A percentile compares a stretch with the other conserved stretches of the same genome.
Evolutionary conservation across 208 protist species (phyloP).

Genomic region (Trypanosoma congolense): DNA sequence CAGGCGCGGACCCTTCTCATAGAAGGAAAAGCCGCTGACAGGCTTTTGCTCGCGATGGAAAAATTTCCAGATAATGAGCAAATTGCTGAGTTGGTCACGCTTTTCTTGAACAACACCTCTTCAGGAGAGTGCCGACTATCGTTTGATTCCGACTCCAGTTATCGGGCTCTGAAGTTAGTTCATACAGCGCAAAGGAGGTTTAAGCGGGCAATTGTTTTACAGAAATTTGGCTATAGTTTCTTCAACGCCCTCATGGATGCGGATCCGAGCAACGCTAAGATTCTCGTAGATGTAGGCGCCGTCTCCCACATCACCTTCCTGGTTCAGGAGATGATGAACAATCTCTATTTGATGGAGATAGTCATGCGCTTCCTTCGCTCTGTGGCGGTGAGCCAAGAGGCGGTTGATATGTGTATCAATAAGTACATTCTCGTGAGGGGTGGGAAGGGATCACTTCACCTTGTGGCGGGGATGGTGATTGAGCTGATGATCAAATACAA

Average conservation of each 20-base stretch:
- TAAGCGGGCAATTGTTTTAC: constrained; percentile 53
- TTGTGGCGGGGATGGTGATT: constrained; percentile 65
- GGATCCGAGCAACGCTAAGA: constrained; percentile 38
- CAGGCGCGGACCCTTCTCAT: constrained; percentile 35
- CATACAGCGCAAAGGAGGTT: constrained; percentile 49
- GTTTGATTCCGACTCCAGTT: constrained; percentile 35
- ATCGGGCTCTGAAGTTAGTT: constrained; percentile 39
- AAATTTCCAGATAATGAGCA: constrained; percentile 47
- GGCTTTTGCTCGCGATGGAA: constrained; percentile 60
- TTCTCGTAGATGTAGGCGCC: constrained; percentile 39
- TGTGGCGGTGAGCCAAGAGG: constrained; percentile 47
- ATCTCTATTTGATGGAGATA: constrained; percentile 83
- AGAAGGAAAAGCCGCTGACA: constrained; percentile 35
- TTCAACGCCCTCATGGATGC: constrained; percentile 52
- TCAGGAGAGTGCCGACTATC: constrained; percentile 24
- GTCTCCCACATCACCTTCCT: constrained; percentile 59
- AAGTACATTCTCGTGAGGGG: constrained; percentile 16
- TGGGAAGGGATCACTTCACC: constrained; percentile 25
- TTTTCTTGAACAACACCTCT: constrained; percentile 78
- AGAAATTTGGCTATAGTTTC: constrained; percentile 83
- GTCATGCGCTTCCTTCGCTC: constrained; percentile 64
- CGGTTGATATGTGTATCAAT: constrained; percentile 30
- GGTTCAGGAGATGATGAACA: constrained; percentile 44
- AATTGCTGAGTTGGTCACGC: constrained; percentile 59
- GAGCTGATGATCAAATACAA: constrained; percentile 75